A percentile compares a stretch with the other conserved stretches of the same genome.
These are phyloP conservation scores for Pestalotiopsis sp. DNA, from an alignment of 2,329 filamentous ascomycete species.

Conservation along the genomic window DNA sequence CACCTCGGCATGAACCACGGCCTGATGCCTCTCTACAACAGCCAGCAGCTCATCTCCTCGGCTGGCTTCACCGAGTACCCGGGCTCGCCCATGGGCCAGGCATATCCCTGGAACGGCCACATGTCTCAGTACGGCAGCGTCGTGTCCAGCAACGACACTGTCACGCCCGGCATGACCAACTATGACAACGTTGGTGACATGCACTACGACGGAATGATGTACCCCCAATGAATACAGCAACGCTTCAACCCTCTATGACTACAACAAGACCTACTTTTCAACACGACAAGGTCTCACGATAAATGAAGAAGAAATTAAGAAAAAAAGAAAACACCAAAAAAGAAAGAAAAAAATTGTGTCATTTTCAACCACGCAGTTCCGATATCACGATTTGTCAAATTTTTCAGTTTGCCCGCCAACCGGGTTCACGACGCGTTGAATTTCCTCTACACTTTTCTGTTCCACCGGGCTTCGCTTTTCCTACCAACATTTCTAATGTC, in stretches of 20 bases:
- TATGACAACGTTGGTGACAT: slow-evolving; percentile 29
- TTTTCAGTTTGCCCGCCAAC: neutral
- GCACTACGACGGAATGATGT: slow-evolving; percentile 27
- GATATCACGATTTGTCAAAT: neutral
- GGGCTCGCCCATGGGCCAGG: slow-evolving; percentile 20
- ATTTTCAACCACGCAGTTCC: neutral
- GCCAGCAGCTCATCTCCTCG: slow-evolving; percentile 30
- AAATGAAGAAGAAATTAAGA: neutral
- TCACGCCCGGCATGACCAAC: slow-evolving; percentile 26
- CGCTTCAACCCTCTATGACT: slow-evolving; percentile 1
- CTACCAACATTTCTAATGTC: neutral
- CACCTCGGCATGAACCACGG: slow-evolving; percentile 23
- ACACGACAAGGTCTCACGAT: neutral
- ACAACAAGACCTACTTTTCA: neutral
- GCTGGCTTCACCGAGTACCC: slow-evolving; percentile 31
- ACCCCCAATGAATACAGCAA: slow-evolving; percentile 22
- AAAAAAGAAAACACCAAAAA: neutral
- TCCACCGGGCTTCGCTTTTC: slow-evolving; percentile 4
- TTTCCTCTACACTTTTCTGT: neutral
- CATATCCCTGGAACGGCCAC: slow-evolving; percentile 24
- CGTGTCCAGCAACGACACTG: slow-evolving; percentile 29
- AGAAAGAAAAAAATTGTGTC: neutral
- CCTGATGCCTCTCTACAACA: slow-evolving; percentile 20
- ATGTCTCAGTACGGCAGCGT: slow-evolving; percentile 29
- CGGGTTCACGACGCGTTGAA: too few relatives aligned